Evolutionary conservation across 2,329 filamentous ascomycete species (phyloP), one percentile per base, ranked within the genome.

Genomic region (Onygena corvina): DNA sequence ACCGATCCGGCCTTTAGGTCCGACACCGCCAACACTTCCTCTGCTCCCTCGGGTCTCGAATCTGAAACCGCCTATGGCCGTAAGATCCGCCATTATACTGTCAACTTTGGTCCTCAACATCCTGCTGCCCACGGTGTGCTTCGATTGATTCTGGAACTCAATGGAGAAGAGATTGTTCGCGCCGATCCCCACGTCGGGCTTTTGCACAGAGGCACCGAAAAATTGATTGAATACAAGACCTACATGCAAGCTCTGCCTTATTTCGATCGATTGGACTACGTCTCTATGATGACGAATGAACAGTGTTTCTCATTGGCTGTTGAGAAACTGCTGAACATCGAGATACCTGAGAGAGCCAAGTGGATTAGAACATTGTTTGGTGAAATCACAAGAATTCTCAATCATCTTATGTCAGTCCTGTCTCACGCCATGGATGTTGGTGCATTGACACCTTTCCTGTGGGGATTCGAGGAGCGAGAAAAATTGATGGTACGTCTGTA

Each of bases 221-320:
- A 98, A 79, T 80, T 98, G 72, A 96, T 96, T 71, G 92, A 98
- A 76, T 98, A 98, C 79, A 95, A 94, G 78, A 94, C 90, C 60
- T 98, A 98, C 66, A 79, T 96, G 64, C 92, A 98, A 76, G 92
- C 92, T 51, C 76, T 98, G 64, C 92, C 92, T 50, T 98, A 98
- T 76, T 98, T 98, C 67, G 92, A 98, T 72, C 87, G 92, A 60
- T 77, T 98, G 68, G 92, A 98, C 71, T 98, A 98, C 70, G 89
- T 95, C 60, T 95, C 88, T 62, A 98, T 98, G 93, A 98, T 98
- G 92, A 98, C 92, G 63, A 98, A 98, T 71, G 92, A 98, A 76
- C 92, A 98, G 72, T 94, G 88, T 65, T 98, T 87, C 71, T 81
- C 88, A 31, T 77, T 98, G 57, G 92, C 88, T 16, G 90, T 96